Evolutionary conservation across 108 stramenopile species (phyloP).

Genomic region (Fragilaria radians): DNA sequence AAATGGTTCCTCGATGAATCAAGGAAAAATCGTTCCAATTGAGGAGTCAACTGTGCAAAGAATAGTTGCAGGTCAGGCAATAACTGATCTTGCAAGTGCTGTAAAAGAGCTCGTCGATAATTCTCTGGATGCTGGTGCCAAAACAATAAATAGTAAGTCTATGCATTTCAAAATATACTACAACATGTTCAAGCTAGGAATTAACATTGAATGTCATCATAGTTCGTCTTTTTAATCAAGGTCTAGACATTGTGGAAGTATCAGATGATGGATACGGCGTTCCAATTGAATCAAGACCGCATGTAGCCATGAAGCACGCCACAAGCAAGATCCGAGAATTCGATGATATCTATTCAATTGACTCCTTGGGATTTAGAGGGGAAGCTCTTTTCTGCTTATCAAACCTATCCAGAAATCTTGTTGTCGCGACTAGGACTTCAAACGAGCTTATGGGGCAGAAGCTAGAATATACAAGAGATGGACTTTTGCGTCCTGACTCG

Average conservation of each 20-base stretch:
- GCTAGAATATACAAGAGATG: conserved; percentile 49
- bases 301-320: conserved; percentile 73
- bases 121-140: conserved; percentile 75
- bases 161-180: neutral
- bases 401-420: conserved; percentile 47
- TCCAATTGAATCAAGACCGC: conserved; percentile 39
- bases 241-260: conserved; percentile 75
- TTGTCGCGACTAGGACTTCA: conserved; percentile 56
- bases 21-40: conserved; percentile 29
- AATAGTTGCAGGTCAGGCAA: conserved; percentile 86
- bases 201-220: neutral
- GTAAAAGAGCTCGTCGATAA: conserved; percentile 94
- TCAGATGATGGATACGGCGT: conserved; percentile 83
- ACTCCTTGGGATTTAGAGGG: conserved; percentile 74
- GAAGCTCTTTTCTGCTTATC: conserved; percentile 85
- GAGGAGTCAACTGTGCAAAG: conserved; percentile 32
- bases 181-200: neutral
- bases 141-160: conserved; percentile 59
- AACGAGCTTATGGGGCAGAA: conserved; percentile 55
- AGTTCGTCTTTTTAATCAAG: conserved; percentile 75
- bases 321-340: conserved; percentile 74
- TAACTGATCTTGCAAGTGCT: conserved; percentile 67
- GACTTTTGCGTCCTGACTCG: conserved; percentile 21
- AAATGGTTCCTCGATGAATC: no score
- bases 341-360: conserved; percentile 63